These are phyloP conservation scores for Tricholomella constricta DNA, from an alignment of 768 basidiomycete genomes.

Conservation along the genomic window DNA sequence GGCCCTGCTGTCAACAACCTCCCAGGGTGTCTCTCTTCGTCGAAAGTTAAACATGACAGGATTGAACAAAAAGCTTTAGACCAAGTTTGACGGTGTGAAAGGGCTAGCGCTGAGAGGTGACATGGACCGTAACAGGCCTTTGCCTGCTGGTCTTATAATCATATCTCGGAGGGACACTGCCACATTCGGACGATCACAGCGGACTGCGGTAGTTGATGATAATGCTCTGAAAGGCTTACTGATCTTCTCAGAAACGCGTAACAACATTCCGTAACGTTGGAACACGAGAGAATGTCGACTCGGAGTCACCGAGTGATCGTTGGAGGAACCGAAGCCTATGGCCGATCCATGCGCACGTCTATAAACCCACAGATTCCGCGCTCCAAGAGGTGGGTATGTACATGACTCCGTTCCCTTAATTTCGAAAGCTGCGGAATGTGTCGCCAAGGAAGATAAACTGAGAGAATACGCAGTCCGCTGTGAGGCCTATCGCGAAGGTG, in stretches of 20 bases:
- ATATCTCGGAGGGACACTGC: slow-evolving; percentile 11
- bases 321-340: neutral
- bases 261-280: too few relatives aligned
- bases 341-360: neutral
- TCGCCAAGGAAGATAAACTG: too few relatives aligned
- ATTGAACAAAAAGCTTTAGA: neutral
- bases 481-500: too few relatives aligned
- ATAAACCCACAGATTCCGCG: neutral
- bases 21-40: slow-evolving; percentile 69
- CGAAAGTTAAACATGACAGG: slow-evolving; percentile 47
- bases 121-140: slow-evolving; percentile 8
- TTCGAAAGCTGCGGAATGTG: too few relatives aligned
- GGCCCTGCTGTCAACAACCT: slow-evolving; percentile 68
- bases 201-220: slow-evolving; percentile 20
- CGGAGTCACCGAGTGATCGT: neutral
- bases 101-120: slow-evolving; percentile 1
- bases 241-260: too few relatives aligned
- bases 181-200: slow-evolving; percentile 10
- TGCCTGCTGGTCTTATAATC: slow-evolving; percentile 15
- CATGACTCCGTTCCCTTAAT: neutral
- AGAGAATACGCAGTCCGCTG: too few relatives aligned
- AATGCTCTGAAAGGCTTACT: slow-evolving; percentile 1
- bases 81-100: neutral
- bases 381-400: neutral
- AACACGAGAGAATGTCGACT: neutral